Evolutionary conservation across 805 yeast genomes (phyloP), one percentile per base, ranked within the genome.

Genomic region (Barnettozyma sucrosica): DNA sequence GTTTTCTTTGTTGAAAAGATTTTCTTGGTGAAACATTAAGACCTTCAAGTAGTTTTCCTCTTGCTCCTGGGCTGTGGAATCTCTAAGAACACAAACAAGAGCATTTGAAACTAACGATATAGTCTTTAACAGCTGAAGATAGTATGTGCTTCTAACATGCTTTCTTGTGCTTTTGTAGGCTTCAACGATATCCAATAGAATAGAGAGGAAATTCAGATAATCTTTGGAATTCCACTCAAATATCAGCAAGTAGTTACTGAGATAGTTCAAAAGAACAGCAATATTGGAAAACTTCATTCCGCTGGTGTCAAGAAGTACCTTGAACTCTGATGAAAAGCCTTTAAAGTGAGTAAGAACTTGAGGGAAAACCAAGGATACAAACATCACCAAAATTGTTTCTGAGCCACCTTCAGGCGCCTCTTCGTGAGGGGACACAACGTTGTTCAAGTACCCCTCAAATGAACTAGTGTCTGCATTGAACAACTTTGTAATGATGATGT

Each of bases 401-500:
- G 50, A 21, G 2, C 36, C 33, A 9, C 30, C 49, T 18, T 52
- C 57, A 6, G 38, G 33, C 13, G 16, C 18, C 5, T 41, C 13
- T n/a, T 23, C 25, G 8, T 55, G 57, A 3, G n/a, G 16, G 5
- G 48, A 42, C 5, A 58, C 28, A 7, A 61, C 34, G 0, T 52
- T 37, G 3, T 44, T 34, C 20, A 60, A 37, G 37, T 59, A 62
- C 4, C 38, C n/a, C 23, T 60, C 62, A 4, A 59, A 37, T 1
- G 52, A 34, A 16, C 44, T 44, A 11, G 61, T 52, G 10, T 58
- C 65, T 18, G 42, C 42, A 7, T 50, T 57, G 40, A 60, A 51
- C 1, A 59, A 39, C 44, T 60, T 66, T 4, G 69, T 59, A 4
- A 75, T 63, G 41, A 75, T 64, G 7, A 69, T 59, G 13, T 64